These are phyloP conservation scores for Leptomonas pyrrhocoris DNA, from an alignment of 208 protist species.

Conservation along the genomic window DNA sequence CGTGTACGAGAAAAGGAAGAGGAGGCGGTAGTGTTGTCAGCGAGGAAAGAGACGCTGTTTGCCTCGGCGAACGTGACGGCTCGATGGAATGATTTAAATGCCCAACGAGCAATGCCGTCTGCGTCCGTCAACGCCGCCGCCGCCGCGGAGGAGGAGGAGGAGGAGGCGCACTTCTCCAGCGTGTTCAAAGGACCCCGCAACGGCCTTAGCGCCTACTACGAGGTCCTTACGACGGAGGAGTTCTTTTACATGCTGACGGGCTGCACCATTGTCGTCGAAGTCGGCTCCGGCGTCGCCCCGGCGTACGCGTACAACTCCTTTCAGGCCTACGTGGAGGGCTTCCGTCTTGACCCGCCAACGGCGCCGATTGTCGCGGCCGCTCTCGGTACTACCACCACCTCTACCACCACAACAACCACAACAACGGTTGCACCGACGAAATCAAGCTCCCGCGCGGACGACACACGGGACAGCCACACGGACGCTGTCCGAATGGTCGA, in stretches of 20 bases:
- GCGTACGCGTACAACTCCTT: conserved; percentile 19
- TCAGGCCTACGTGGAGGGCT: conserved; percentile 12
- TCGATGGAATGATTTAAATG: too few species aligned
- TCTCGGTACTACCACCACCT: not conserved
- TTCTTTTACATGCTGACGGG: conserved; percentile 44
- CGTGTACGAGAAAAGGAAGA: too few species aligned
- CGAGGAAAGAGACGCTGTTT: too few species aligned
- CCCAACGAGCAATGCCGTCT: too few species aligned
- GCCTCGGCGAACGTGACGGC: too few species aligned
- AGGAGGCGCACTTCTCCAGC: not conserved
- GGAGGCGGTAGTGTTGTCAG: too few species aligned
- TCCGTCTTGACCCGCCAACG: not conserved
- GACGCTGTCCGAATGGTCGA: not conserved
- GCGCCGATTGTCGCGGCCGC: not conserved
- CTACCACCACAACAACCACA: not conserved
- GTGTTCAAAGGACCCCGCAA: conserved; percentile 17
- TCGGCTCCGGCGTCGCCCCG: not conserved
- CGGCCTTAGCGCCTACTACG: conserved; percentile 27
- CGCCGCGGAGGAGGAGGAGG: not conserved
- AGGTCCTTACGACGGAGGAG: conserved; percentile 7
- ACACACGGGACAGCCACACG: too few species aligned
- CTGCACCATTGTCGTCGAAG: conserved; percentile 31
- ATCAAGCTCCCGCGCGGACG: not conserved
- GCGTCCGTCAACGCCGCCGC: too few species aligned
- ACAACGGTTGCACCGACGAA: not conserved